Base-by-base conservation (phyloP, 2,329 filamentous ascomycete species). In the Beauveria medogensis region DNA sequence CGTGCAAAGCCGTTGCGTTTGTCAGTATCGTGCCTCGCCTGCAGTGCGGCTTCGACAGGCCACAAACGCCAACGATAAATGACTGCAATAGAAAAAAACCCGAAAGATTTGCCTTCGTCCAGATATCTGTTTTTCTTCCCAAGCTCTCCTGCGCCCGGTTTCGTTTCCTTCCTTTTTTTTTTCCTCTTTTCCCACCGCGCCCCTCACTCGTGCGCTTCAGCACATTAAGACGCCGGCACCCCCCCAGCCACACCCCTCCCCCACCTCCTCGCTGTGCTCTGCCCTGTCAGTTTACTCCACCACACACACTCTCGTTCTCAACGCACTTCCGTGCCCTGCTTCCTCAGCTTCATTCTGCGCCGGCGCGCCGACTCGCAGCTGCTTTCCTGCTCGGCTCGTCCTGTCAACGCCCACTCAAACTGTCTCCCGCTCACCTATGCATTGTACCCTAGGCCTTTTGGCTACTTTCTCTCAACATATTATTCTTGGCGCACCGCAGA, bases 341-440 rank as follows among this genome's bases (percentile, higher is more conserved):
- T 58, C 28, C 61, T 55, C 61, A 59, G 51, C 61, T 62, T 62
- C 46, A 55, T 41, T 59, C 60, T 62, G 60, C 60, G 60, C 60
- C 55, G 60, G 51, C 60, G 43, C 48, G 34, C 28, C 48, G 24
- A 30, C 44, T 55, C 34, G n/a, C 43, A 24, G 20, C 55, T 55
- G 26, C 41, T 59, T 51, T 41, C 34, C 20, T 55, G 34, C 43
- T 40, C 48, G 8, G 28, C 43, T 26, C 47, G 14, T 48, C 28
- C 47, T 47, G 16, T 55, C 37, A 30, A 51, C 56, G 37, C n/a
- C 37, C 47, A 52, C 46, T 52, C 47, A 52, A 18, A 14, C 34
- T 40, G 37, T 44, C 44, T 41, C 20, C 16, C 34, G 16, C 22
- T 41, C 20, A 26, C 30, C n/a, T 28, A 6, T 10, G n/a, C 16